Base-by-base conservation (phyloP, 1,139 yeast species). In the Spencermartinsiella ligniputridi region DNA sequence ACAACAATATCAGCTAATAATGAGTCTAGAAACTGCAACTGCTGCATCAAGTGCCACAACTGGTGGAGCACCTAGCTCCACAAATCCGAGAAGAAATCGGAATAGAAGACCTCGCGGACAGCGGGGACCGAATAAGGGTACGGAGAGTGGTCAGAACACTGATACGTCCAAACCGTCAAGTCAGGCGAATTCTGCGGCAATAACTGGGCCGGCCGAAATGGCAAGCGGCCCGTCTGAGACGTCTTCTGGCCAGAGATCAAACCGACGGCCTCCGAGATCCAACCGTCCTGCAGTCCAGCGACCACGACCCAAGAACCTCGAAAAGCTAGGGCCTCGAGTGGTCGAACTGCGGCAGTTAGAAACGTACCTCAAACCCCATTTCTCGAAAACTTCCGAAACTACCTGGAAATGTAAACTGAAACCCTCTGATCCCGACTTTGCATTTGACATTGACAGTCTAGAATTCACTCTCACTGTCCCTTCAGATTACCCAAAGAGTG, bases 381-480 rank as follows among this genome's bases (percentile, higher is more conserved):
- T 27, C 15, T 11, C 32, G 13, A 27, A 11, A n/a, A n/a, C 15
- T n/a, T 8, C 13, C 15, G 15, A 9, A n/a, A n/a, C 15, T n/a
- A 27, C 13, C 32, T 27, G 32, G 32, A 27, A 27, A 27, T 27
- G 32, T n/a, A 6, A 27, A n/a, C 36, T 75, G 41, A 52, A 56
- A 17, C 90, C 92, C 0, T 71, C 83, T 0, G 92, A 83, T 58
- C 90, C 90, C 0, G 86, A 83, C 35, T 84, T 84, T 57, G 85
- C 90, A 0, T 83, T 72, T 57, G 87, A 81, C 47, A 62, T 84
- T 24, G 74, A 72, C 6, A 55, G 60, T 16, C 67, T 84, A 45
- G 70, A 74, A 41, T 55, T 83, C 27, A 74, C 76, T 43, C 61
- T 84, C 39, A 65, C 71, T 40, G 67, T 84, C 3, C 89, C 92